Evolutionary conservation across 1,139 yeast genomes (phyloP).

Genomic region (Debaryomycetaceae sp.): DNA sequence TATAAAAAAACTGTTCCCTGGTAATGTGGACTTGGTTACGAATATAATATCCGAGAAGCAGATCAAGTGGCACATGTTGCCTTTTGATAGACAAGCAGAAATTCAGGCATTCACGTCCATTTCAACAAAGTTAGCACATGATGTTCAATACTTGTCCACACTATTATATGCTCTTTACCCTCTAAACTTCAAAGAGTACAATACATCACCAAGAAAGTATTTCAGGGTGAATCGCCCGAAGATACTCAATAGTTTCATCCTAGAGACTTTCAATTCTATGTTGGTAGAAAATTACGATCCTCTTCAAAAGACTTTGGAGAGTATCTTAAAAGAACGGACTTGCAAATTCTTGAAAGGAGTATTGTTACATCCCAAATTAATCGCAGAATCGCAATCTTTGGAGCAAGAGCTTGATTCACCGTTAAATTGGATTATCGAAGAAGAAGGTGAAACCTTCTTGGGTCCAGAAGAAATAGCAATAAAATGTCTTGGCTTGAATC

Average conservation of each 20-base stretch:
- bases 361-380: constrained; percentile 49
- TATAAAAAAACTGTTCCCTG: constrained; percentile 9
- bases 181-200: constrained; percentile 42
- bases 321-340: constrained; percentile 8
- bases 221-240: constrained; percentile 10
- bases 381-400: constrained; percentile 22
- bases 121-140: constrained; percentile 14
- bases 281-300: constrained; percentile 8
- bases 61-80: constrained; percentile 14
- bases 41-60: constrained; percentile 6
- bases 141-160: constrained; percentile 29
- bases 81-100: constrained; percentile 5
- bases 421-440: constrained; percentile 28
- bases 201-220: constrained; percentile 34
- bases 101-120: not conserved
- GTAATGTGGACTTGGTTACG: constrained; percentile 9
- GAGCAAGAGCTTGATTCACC: constrained; percentile 45
- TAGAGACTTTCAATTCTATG: constrained; percentile 4
- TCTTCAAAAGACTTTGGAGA: constrained; percentile 7
- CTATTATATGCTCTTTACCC: constrained; percentile 65
- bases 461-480: constrained; percentile 32
- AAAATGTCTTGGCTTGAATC: constrained; percentile 31
- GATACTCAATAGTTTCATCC: constrained; percentile 10
- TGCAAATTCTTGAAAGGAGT: constrained; percentile 19
- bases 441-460: constrained; percentile 15